These are phyloP conservation scores for Arthrobotrys megalospora DNA, from an alignment of 2,329 filamentous ascomycete species.

Conservation along the genomic window DNA sequence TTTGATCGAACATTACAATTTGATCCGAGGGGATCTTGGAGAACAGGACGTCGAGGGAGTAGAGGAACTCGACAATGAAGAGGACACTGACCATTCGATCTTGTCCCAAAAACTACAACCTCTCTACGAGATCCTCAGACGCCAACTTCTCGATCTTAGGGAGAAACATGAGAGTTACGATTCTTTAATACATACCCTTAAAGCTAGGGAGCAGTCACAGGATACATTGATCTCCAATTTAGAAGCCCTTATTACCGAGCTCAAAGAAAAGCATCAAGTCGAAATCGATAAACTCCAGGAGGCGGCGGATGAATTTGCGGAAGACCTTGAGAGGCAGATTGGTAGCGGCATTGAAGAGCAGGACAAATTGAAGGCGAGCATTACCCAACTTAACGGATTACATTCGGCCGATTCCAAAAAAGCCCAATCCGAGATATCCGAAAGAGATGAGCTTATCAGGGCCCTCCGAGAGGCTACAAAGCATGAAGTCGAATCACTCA, in stretches of 20 bases:
- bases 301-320: conserved; percentile 45
- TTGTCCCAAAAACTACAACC: conserved; percentile 51
- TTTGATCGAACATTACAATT: conserved; percentile 48
- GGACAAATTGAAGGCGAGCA: conserved; percentile 46
- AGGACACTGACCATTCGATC: conserved; percentile 43
- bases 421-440: conserved; percentile 21
- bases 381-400: conserved; percentile 46
- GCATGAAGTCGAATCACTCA: conserved; percentile 50
- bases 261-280: conserved; percentile 52
- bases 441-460: conserved; percentile 52
- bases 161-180: conserved; percentile 50
- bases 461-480: conserved; percentile 46
- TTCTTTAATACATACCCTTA: conserved; percentile 39
- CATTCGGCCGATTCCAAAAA: conserved; percentile 34
- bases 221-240: conserved; percentile 45
- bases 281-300: conserved; percentile 53
- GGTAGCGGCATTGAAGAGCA: conserved; percentile 37
- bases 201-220: conserved; percentile 48
- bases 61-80: conserved; percentile 27
- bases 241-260: conserved; percentile 38
- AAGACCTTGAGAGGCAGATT: conserved; percentile 44
- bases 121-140: conserved; percentile 53
- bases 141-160: conserved; percentile 46
- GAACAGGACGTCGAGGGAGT: conserved; percentile 15
- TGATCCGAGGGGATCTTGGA: conserved; percentile 40